Evolutionary conservation across 2,329 filamentous ascomycete genomes (phyloP).

Genomic region (Emmonsiellopsis sp.): DNA sequence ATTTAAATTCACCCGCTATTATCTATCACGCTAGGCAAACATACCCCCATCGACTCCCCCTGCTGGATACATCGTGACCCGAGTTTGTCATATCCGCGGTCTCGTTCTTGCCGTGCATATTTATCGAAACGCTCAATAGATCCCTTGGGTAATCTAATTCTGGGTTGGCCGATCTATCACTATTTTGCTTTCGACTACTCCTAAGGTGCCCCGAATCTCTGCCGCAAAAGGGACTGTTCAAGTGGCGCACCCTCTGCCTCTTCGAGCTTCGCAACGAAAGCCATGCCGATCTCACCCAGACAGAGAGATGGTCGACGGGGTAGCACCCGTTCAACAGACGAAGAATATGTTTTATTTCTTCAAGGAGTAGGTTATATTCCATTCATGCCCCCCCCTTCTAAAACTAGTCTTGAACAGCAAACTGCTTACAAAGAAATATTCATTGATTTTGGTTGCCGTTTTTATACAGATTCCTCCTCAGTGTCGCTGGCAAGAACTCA

Average conservation of each 20-base stretch:
- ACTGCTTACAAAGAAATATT: neutral
- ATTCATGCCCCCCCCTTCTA: slow-evolving; percentile 32
- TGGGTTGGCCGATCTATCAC: no score
- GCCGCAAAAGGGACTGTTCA: neutral
- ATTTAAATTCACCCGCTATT: no score
- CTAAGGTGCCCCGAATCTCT: no score
- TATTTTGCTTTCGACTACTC: no score
- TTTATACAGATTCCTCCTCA: slow-evolving; percentile 30
- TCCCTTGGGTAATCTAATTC: no score
- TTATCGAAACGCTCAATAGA: no score
- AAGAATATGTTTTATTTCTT: slow-evolving; percentile 36
- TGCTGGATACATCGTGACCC: no score
- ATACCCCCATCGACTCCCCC: no score
- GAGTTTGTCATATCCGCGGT: no score
- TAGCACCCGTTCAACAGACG: slow-evolving; percentile 25
- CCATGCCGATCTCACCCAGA: slow-evolving; percentile 24
- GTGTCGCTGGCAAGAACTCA: slow-evolving; percentile 37
- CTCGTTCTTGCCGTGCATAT: no score
- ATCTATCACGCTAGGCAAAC: no score
- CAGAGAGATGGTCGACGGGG: slow-evolving; percentile 22
- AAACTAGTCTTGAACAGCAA: neutral
- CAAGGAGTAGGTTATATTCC: slow-evolving; percentile 28
- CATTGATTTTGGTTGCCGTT: neutral
- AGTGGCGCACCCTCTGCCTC: neutral
- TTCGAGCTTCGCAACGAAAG: neutral